Evolutionary conservation across 495 filamentous ascomycete species (phyloP), one percentile per base, ranked within the genome.

Genomic region (Xylaria grammica): DNA sequence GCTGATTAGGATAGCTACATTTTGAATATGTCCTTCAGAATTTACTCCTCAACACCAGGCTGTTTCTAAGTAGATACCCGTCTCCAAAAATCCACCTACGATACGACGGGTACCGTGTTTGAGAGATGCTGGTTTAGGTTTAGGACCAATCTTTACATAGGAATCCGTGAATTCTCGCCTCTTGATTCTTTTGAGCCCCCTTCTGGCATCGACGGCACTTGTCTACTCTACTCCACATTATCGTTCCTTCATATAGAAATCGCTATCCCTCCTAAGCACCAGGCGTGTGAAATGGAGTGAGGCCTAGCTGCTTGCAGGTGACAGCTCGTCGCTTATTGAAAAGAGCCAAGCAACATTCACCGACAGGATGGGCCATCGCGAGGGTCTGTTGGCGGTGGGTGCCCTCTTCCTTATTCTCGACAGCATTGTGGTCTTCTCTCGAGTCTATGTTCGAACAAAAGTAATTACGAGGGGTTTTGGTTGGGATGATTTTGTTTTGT

Each of bases 401-500:
- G 46, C 51, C 36, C 44, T 71, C 19, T 73, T 73, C 46, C 62
- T 73, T 4, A 29, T 73, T 3, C 55, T 73, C 7, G 58, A 73
- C 27, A 68, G 13, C 10, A 20, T 55, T 15, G 67, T 65, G 26
- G 63, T 73, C 10, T 61, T 65, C 13, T 61, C 69, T 9, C 69
- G 69, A 13, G 56, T 73, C 24, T 73, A 71, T 48, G 71, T 73
- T 17, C 69, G 71, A 32, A 68, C 52, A 9, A 67, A 45, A 38
- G 54, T 73, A 51, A 53, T 73, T 8, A 62, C 61, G 4, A 49
- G 62, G 10, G 62, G 69, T 0, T 73, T 71, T 59, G 71, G 71
- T 17, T 69, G 60, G 60, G 71, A 73, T 50, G 71, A 73, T 22
- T 65, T 68, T n/a, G 55, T 69, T n/a, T 51, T 73, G 24, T 59